Percentiles rank a stretch among this genome's conserved stretches.
Evolutionary conservation across 2,329 filamentous ascomycete species (phyloP).

Genomic region (Pyrenochaeta sp.): DNA sequence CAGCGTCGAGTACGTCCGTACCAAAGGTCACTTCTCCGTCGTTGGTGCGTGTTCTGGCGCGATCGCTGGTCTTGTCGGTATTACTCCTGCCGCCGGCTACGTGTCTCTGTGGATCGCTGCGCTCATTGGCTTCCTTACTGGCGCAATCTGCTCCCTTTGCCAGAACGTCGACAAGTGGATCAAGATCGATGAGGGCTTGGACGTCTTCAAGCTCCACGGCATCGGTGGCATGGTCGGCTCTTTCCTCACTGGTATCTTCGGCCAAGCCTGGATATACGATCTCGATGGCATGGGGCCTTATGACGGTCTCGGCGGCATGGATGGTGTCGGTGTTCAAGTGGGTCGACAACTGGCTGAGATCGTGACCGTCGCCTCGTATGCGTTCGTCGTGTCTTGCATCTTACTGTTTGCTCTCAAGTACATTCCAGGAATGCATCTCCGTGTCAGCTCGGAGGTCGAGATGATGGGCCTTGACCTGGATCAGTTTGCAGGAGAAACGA

Average conservation of each 20-base stretch:
- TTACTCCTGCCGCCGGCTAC: conserved; percentile 64
- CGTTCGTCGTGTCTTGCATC: conserved; percentile 62
- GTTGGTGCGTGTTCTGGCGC: conserved; percentile 66
- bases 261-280: conserved; percentile 56
- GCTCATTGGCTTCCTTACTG: conserved; percentile 65
- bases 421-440: conserved; percentile 63
- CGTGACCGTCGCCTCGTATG: conserved; percentile 61
- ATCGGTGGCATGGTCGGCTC: conserved; percentile 66
- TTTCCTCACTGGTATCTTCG: conserved; percentile 67
- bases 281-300: conserved; percentile 60
- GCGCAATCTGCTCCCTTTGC: conserved; percentile 58
- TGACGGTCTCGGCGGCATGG: conserved; percentile 58
- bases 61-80: conserved; percentile 66
- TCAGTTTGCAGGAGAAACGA: conserved; percentile 66
- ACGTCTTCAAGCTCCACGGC: conserved; percentile 68
- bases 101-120: conserved; percentile 63
- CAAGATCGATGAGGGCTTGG: conserved; percentile 65
- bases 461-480: conserved; percentile 64
- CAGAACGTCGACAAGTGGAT: conserved; percentile 64
- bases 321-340: conserved; percentile 64
- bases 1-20: conserved; percentile 61
- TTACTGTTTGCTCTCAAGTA: conserved; percentile 63
- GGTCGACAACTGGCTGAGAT: conserved; percentile 66
- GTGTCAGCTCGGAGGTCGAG: conserved; percentile 64
- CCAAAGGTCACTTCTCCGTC: conserved; percentile 62